phyloP scores from a whole-genome alignment of 1,284 basidiomycete genomes.

The Sporisorium graminicola region DNA sequence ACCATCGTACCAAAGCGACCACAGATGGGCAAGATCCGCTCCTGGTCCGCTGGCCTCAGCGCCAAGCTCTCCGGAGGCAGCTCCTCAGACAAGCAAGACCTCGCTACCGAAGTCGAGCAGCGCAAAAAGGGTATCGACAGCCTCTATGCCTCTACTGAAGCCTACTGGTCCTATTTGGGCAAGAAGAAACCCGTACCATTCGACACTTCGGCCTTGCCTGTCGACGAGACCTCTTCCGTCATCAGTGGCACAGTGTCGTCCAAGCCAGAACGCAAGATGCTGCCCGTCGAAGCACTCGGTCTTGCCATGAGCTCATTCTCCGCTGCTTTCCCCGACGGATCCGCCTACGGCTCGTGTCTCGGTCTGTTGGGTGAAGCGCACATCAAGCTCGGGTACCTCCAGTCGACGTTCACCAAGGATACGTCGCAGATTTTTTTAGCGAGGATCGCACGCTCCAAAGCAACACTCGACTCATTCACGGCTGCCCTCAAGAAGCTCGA shows the following conservation, averaged over 20 bases:
- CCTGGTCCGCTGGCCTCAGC: constrained; percentile 39
- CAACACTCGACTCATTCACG: constrained; percentile 41
- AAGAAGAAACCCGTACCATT: constrained; percentile 53
- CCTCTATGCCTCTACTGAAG: constrained; percentile 49
- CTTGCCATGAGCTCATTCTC: constrained; percentile 46
- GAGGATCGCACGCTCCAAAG: constrained; percentile 47
- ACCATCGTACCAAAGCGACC: constrained; percentile 30
- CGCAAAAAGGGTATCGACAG: constrained; percentile 40
- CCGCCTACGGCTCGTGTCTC: constrained; percentile 36
- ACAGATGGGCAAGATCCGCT: constrained; percentile 30
- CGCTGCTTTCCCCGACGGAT: constrained; percentile 23
- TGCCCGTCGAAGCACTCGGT: constrained; percentile 51
- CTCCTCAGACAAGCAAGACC: constrained; percentile 29
- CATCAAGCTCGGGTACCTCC: constrained; percentile 40
- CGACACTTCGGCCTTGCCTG: constrained; percentile 23
- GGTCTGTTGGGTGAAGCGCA: constrained; percentile 44
- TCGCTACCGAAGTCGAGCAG: constrained; percentile 39
- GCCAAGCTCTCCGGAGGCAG: constrained; percentile 25
- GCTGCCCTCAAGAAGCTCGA: constrained; percentile 57
- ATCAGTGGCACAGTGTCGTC: constrained; percentile 8
- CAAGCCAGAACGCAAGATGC: constrained; percentile 44
- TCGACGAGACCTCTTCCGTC: constrained; percentile 31
- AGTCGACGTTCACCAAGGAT: constrained; percentile 46
- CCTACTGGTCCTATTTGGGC: constrained; percentile 47
- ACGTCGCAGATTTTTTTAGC: constrained; percentile 51